Evolutionary conservation across 2,329 filamentous ascomycete species (phyloP), one percentile per base, ranked within the genome.

Genomic region (Hypoxylon sp.): DNA sequence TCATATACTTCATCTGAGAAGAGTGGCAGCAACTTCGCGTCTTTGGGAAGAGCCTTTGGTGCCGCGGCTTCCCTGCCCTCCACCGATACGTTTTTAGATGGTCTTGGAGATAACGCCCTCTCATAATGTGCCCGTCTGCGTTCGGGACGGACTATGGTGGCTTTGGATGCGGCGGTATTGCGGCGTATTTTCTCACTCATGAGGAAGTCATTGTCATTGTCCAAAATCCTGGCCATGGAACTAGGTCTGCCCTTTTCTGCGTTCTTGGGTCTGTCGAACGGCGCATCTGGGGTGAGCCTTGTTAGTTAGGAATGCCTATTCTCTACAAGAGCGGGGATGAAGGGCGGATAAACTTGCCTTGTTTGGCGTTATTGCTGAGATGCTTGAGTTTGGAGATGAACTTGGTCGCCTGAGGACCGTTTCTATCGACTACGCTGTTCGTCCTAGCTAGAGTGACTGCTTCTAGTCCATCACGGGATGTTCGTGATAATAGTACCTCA

Each of bases 371-470:
- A 4, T 49, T 63, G 36, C 71, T 72, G 6, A 78, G 53, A 24
- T 69, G 56, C 52, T 75, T 72, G 24, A 81, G 48, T 42, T 64
- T 74, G 12, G 73, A 74, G 28, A 74, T 69, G 51, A 81, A 76
- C 11, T 73, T 57, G 52, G 70, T 75, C 12, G 73, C 73, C 26
- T 73, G 73, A 26, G 65, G 62, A 8, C 67, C 62, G 48, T 75
- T 78, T 32, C 82, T 73, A 60, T 81, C 77, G 18, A 83, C 71
- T 18, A 83, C 67, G 42, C 80, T 83, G 12, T 77, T 76, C 3
- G 79, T 77, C 44, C 82, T 77, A 11, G 80, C 81, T 22, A 84
- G 63, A 0, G 78, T 73, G 2, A 84, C 82, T n/a, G 79, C 79
- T 58, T 80, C 80, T 30, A 84, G 73, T 2, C 81, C 80, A 24